A percentile compares a stretch with the other conserved stretches of the same genome.
phyloP scores from a whole-genome alignment of 805 yeast species.

The Debaryomyces tyrocola region DNA sequence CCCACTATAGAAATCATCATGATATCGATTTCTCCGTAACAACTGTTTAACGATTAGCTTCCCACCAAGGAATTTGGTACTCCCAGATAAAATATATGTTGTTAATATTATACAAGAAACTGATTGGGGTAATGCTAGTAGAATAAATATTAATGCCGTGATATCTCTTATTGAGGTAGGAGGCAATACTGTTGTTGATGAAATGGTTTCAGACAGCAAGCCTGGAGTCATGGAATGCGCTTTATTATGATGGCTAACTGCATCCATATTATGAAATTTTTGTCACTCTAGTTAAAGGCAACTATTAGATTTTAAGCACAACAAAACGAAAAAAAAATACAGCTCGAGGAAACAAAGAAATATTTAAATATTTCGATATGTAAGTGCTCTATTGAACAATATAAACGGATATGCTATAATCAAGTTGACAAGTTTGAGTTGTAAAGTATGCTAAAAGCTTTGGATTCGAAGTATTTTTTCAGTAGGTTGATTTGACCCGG shows the following conservation, averaged over 20 bases:
- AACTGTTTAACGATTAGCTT: conserved; percentile 17
- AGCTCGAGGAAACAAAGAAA: neutral
- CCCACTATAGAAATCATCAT: conserved; percentile 2
- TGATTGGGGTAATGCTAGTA: conserved; percentile 27
- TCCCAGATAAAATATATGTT: conserved; percentile 13
- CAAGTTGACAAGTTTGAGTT: neutral
- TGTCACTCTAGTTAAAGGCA: neutral
- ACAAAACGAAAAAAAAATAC: neutral
- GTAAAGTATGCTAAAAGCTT: neutral
- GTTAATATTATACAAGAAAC: conserved; percentile 21
- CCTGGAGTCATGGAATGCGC: neutral
- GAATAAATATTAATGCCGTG: conserved; percentile 29
- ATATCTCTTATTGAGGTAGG: conserved; percentile 31
- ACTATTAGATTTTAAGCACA: neutral
- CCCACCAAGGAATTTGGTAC: conserved; percentile 27
- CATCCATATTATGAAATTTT: conserved; percentile 1
- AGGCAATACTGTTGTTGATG: conserved; percentile 13
- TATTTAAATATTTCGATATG: neutral
- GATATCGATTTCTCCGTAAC: conserved; percentile 3
- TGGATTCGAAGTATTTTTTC: neutral
- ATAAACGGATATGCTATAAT: neutral
- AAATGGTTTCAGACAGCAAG: neutral
- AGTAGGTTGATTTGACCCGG: neutral
- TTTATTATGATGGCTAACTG: neutral
- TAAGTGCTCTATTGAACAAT: neutral